Conservation (phyloP, 148 eudicot species). For the Silene latifolia region DNA sequence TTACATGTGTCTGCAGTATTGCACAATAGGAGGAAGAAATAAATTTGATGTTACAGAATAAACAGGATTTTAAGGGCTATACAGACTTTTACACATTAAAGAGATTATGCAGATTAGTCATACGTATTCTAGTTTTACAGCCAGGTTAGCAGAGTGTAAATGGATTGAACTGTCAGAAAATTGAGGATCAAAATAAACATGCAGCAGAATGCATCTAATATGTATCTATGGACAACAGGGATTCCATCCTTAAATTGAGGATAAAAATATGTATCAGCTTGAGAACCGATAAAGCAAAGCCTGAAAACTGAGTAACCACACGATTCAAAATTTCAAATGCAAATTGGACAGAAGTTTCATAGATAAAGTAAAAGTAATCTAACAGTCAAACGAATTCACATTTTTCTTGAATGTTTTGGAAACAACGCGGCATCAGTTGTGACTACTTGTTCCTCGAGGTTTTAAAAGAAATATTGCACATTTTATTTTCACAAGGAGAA, state of each 20-base stretch:
- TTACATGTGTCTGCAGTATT: slow-evolving; percentile 40
- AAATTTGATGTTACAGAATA: not conserved
- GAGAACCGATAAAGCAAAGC: not conserved
- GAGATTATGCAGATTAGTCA: not conserved
- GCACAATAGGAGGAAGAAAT: not conserved
- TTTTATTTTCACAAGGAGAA: too few relatives aligned
- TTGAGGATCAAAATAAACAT: not conserved
- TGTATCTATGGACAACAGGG: not conserved
- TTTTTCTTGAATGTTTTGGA: too few relatives aligned
- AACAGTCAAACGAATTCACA: too few relatives aligned
- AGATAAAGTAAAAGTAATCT: too few relatives aligned
- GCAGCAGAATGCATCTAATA: not conserved
- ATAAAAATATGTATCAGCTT: too few relatives aligned
- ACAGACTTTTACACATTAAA: not conserved
- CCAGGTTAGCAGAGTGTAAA: not conserved
- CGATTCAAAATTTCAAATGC: not conserved
- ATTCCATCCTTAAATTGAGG: too few relatives aligned
- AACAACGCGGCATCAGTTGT: too few relatives aligned
- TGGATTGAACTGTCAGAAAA: not conserved
- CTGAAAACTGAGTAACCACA: not conserved
- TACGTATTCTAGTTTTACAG: not conserved
- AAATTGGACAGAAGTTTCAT: not conserved
- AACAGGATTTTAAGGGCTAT: not conserved
- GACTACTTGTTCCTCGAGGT: too few relatives aligned
- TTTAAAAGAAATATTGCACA: too few relatives aligned